These are phyloP conservation scores for Gossypium trilobum DNA, from an alignment of 441 rosid genomes.

Conservation along the genomic window DNA sequence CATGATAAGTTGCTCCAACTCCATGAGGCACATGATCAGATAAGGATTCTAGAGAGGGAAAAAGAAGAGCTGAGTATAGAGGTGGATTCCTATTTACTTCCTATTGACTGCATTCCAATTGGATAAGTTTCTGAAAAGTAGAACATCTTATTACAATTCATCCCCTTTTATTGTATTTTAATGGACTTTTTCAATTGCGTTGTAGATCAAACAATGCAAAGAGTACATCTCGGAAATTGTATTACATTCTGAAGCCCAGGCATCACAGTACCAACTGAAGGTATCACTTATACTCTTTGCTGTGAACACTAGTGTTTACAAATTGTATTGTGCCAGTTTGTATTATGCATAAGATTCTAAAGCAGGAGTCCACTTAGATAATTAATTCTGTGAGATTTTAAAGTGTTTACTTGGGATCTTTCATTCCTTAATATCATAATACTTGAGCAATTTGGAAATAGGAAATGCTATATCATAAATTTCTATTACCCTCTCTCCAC, in stretches of 20 bases:
- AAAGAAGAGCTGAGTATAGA: conserved; percentile 53
- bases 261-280: conserved; percentile 79
- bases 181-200: conserved; percentile 18
- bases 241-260: conserved; percentile 90
- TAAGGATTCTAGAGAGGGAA: conserved; percentile 49
- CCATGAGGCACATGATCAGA: conserved; percentile 38
- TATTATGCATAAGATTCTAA: not conserved
- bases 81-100: conserved; percentile 34
- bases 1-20: conserved; percentile 37
- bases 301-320: not conserved
- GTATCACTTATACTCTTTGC: conserved; percentile 25
- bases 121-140: not conserved
- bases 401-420: not conserved
- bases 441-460: not conserved
- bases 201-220: conserved; percentile 66
- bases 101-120: conserved; percentile 5
- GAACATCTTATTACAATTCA: not conserved
- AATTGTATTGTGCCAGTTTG: not conserved
- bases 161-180: conserved; percentile 2
- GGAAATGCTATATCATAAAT: not conserved
- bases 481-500: not conserved
- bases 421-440: not conserved
- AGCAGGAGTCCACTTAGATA: not conserved
- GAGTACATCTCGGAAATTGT: conserved; percentile 69
- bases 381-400: not conserved